Conservation (phyloP, 345 rosid species). For the Eucalyptus grandis region DNA sequence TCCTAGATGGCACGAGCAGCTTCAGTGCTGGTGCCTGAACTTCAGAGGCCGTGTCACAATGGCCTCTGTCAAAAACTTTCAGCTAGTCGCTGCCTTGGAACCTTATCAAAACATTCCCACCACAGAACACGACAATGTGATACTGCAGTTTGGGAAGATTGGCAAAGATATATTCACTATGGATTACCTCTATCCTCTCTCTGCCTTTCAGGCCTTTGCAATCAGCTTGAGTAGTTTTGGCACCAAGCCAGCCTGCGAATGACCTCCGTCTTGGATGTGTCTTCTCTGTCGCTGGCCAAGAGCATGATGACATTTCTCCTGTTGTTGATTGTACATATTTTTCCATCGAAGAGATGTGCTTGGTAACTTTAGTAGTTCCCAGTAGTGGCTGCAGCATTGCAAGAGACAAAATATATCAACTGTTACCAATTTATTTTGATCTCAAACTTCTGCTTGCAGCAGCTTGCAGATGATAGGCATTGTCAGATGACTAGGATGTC, state of each 20-base stretch:
- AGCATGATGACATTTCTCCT: neutral
- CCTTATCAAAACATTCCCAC: slow-evolving; percentile 32
- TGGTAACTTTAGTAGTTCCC: neutral
- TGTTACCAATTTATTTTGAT: neutral
- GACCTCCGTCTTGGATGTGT: neutral
- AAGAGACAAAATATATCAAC: neutral
- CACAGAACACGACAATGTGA: slow-evolving; percentile 67
- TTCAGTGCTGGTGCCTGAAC: slow-evolving; percentile 93
- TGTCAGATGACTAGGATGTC: neutral
- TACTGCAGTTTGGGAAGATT: slow-evolving; percentile 89
- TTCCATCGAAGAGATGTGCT: neutral
- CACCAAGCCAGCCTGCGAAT: slow-evolving; percentile 90
- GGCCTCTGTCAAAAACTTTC: slow-evolving; percentile 93
- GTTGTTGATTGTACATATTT: neutral
- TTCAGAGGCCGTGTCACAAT: slow-evolving; percentile 88
- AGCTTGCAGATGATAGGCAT: neutral
- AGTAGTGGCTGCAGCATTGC: neutral
- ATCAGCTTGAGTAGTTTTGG: slow-evolving; percentile 96
- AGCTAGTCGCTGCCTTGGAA: slow-evolving; percentile 63
- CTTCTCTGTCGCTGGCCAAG: neutral
- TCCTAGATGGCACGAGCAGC: slow-evolving; percentile 96
- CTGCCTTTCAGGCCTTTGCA: slow-evolving; percentile 96
- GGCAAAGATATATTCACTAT: slow-evolving; percentile 91
- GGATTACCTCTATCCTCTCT: slow-evolving; percentile 90
- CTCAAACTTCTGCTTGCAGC: neutral